These are phyloP conservation scores for Trapa bicornis DNA, from an alignment of 345 rosid species.

Conservation along the genomic window DNA sequence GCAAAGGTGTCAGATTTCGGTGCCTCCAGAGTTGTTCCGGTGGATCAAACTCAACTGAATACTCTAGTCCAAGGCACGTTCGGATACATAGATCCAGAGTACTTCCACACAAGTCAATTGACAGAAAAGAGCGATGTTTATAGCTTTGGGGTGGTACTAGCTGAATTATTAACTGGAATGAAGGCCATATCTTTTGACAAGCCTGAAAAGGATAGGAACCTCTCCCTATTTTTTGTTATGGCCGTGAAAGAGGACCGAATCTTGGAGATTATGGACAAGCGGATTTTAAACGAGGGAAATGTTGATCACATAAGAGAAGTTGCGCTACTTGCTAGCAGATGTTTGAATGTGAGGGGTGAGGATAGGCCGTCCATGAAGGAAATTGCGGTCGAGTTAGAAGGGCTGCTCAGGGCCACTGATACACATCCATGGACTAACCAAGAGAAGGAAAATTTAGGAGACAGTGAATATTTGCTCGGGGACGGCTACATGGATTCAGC, in stretches of 20 bases:
- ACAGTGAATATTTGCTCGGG: not conserved
- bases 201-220: constrained; percentile 19
- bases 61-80: constrained; percentile 38
- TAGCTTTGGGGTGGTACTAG: constrained; percentile 33
- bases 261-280: constrained; percentile 15
- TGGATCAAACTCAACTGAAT: constrained; percentile 33
- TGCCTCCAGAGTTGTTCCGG: constrained; percentile 25
- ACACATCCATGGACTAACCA: constrained; percentile 1
- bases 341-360: constrained; percentile 23
- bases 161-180: constrained; percentile 30
- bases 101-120: constrained; percentile 17
- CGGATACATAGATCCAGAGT: constrained; percentile 42
- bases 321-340: constrained; percentile 14
- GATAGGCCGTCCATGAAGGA: constrained; percentile 30
- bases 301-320: constrained; percentile 12
- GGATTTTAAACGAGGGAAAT: constrained; percentile 3
- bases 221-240: constrained; percentile 17
- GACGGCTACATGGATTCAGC: no score
- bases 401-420: not conserved
- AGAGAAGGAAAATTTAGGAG: not conserved
- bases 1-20: constrained; percentile 46
- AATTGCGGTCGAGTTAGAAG: constrained; percentile 17
- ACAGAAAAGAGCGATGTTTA: constrained; percentile 38
- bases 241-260: constrained; percentile 15
- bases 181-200: constrained; percentile 13